Evolutionary conservation across 805 yeast species (phyloP), one percentile per base, ranked within the genome.

Genomic region (Metschnikowia vanudenii): DNA sequence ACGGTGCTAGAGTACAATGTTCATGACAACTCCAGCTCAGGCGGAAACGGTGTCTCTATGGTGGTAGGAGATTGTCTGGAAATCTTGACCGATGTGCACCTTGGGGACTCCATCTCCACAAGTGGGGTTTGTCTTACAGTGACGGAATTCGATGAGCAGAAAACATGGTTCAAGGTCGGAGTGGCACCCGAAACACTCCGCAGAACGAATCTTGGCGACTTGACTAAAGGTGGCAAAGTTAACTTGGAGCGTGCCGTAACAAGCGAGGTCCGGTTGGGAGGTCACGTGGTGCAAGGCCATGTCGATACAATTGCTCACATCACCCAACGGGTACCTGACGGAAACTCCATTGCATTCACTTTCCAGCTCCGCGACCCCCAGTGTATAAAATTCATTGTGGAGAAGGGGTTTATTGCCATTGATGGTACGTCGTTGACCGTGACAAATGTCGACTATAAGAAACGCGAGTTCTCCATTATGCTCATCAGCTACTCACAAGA

Each of bases 251-350:
- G 99, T 49, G 99, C 99, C 0, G 89, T 94, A 28, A 73, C 82
- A 72, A 81, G 82, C 12, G 88, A 87, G 43, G 88, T 82, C 6
- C 74, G 99, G 52, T 81, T 91, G 59, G 99, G 99, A 19, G 99
- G 99, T 0, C 99, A 94, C 65, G 80, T 92, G 53, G 99, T 94
- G 2, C 99, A 94, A 60, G 99, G 99, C 5, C 99, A 94, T 69
- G 89, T 94, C 24, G 99, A 94, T 63, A 88, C 97, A 0, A 76
- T 84, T 30, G 97, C 97, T 2, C 65, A 63, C 30, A 84, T 92
- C 33, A 74, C 76, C 1, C 63, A 67, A 0, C 74, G 67, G 22
- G 65, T 54, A 9, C 68, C 78, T 1, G 97, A 91, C 59, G 85
- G 82, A 1, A 88, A 89, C 63, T 84, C 98, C 1, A 70, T 89